phyloP scores from a whole-genome alignment of 2,329 filamentous ascomycete genomes.

The Colletotrichum chlorophyti region DNA sequence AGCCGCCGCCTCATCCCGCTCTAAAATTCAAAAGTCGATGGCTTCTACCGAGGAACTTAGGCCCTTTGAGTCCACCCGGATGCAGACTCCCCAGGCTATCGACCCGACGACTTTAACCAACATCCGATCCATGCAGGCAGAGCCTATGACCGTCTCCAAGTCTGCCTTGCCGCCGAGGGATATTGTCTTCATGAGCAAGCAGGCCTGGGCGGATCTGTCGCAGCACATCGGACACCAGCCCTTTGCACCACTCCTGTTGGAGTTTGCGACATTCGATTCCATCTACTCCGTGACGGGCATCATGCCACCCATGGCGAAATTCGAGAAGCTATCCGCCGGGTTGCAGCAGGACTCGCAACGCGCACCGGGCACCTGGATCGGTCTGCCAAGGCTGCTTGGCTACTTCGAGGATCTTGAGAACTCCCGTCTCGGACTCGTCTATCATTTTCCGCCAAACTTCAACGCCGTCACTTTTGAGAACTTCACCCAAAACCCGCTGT shows the following conservation, averaged over 20 bases:
- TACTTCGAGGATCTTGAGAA: conserved; percentile 79
- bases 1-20: conserved; percentile 41
- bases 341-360: conserved; percentile 61
- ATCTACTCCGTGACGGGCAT: conserved; percentile 69
- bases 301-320: conserved; percentile 68
- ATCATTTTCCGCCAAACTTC: conserved; percentile 73
- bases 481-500: conserved; percentile 55
- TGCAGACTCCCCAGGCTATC: conserved; percentile 67
- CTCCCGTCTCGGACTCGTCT: conserved; percentile 76
- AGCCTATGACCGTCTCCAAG: conserved; percentile 36
- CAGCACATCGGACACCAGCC: conserved; percentile 49
- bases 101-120: conserved; percentile 60
- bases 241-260: conserved; percentile 68
- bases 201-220: conserved; percentile 56
- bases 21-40: conserved; percentile 44
- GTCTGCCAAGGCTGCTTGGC: conserved; percentile 66
- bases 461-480: conserved; percentile 62
- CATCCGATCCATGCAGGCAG: conserved; percentile 48
- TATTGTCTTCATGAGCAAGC: conserved; percentile 57
- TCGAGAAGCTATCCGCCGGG: conserved; percentile 67
- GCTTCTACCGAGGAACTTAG: conserved; percentile 52
- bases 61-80: conserved; percentile 65
- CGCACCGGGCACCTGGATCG: conserved; percentile 63
- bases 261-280: conserved; percentile 71
- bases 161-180: conserved; percentile 44